Evolutionary conservation across 495 filamentous ascomycete species (phyloP), one percentile per base, ranked within the genome.

Genomic region (Xylaria cubensis): DNA sequence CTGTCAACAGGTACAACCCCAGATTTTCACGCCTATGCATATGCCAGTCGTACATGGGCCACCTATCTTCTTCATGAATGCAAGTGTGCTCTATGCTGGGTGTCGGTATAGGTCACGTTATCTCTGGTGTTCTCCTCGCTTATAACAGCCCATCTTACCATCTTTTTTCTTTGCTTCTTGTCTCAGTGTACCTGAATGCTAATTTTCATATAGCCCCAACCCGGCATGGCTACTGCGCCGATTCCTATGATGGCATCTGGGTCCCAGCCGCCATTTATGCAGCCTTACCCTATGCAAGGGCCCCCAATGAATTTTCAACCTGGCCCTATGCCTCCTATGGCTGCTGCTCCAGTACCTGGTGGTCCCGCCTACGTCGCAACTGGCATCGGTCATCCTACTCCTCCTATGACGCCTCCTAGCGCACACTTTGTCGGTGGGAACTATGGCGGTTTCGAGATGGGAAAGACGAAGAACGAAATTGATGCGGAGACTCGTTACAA

Each of bases 401-500:
- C 29, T 19, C 74, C 50, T 66, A 70, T 67, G 55, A 64, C 64
- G 56, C 70, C 69, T 65, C 51, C 63, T 32, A 53, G 39, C 29
- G 6, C 62, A 10, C 26, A 24, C 21, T 66, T 70, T 24, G 51
- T 10, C 6, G 19, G 44, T 48, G 69, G 46, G n/a, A 44, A 74
- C n/a, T 70, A 77, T 13, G 82, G 80, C 17, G 77, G 81, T 21
- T 61, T 79, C 63, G 82, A 83, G 53, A 77, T 84, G 58, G 83
- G 84, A 61, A 79, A 79, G 56, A 86, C 81, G 0, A 76, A 77
- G 46, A 72, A 74, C 51, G 82, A 85, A 71, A 61, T 80, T 4
- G 73, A 80, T 8, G 77, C 82, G 8, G 77, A 84, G 67, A 80
- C 81, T 72, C 74, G 78, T 9, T 77, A 81, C 56, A 76, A 80